These are phyloP conservation scores for Massariosphaeria phaeospora DNA, from an alignment of 495 filamentous ascomycete genomes.

Conservation along the genomic window DNA sequence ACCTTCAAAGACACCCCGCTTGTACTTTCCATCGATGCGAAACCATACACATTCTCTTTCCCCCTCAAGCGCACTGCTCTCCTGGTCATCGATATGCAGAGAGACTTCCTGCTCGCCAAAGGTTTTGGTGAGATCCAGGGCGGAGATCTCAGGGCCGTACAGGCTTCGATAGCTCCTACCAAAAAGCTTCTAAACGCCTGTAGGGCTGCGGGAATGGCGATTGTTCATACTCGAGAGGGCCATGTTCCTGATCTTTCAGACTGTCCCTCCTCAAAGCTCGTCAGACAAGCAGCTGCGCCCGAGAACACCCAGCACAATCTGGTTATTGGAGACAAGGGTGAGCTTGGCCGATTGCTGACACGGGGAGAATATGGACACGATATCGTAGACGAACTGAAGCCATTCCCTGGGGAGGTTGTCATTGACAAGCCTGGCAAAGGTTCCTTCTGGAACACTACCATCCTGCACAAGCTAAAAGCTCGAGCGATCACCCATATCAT, in stretches of 20 bases:
- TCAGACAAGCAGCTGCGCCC: conserved; percentile 46
- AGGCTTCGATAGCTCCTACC: conserved; percentile 43
- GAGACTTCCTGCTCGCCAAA: conserved; percentile 38
- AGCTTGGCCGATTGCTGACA: conserved; percentile 30
- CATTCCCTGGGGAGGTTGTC: conserved; percentile 36
- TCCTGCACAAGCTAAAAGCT: conserved; percentile 37
- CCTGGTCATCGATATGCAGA: conserved; percentile 43
- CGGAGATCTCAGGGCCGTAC: conserved; percentile 42
- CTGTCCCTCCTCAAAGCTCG: conserved; percentile 48
- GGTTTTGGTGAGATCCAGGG: conserved; percentile 43
- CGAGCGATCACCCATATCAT: conserved; percentile 37
- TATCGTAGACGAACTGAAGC: conserved; percentile 35
- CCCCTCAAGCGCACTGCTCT: conserved; percentile 37
- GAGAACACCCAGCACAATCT: conserved; percentile 43
- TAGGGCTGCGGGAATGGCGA: conserved; percentile 45
- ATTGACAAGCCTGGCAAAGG: conserved; percentile 40
- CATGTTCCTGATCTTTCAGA: conserved; percentile 50
- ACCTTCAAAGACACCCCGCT: conserved; percentile 10
- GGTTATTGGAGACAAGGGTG: conserved; percentile 49
- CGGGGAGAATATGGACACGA: conserved; percentile 44
- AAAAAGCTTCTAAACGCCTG: conserved; percentile 53
- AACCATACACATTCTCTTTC: conserved; percentile 41
- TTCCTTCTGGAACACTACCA: conserved; percentile 37
- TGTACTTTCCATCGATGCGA: conserved; percentile 35
- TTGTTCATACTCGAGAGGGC: conserved; percentile 39